Evolutionary conservation across 805 yeast genomes (phyloP).

Genomic region (Kodamaea kaohsiungensis): DNA sequence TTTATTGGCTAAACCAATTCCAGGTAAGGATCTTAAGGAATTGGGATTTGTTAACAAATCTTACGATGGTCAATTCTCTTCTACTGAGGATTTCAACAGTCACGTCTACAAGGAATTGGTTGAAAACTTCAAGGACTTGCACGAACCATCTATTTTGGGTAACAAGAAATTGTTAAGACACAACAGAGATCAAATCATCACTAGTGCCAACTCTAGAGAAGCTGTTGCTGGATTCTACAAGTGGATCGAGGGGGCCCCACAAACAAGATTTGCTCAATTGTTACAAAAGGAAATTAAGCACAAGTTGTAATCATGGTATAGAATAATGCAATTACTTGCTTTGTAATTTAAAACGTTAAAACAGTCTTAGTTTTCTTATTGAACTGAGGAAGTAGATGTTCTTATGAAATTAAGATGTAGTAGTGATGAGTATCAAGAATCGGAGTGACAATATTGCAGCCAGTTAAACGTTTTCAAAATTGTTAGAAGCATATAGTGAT

Average conservation of each 20-base stretch:
- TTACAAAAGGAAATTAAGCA: conserved; percentile 57
- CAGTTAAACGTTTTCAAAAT: too few relatives aligned
- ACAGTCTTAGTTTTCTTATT: too few relatives aligned
- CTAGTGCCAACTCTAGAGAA: conserved; percentile 62
- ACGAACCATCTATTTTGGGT: conserved; percentile 43
- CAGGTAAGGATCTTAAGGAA: conserved; percentile 54
- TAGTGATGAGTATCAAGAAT: too few relatives aligned
- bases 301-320: conserved; percentile 45
- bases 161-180: conserved; percentile 48
- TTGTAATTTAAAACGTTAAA: background rate
- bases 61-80: conserved; percentile 38
- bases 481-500: too few relatives aligned
- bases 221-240: conserved; percentile 64
- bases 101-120: conserved; percentile 36
- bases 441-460: too few relatives aligned
- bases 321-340: background rate
- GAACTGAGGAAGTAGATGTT: background rate
- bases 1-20: conserved; percentile 64
- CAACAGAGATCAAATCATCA: conserved; percentile 40
- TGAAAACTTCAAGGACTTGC: conserved; percentile 42
- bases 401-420: too few relatives aligned
- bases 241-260: conserved; percentile 77
- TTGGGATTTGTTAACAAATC: conserved; percentile 65
- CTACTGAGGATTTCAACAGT: conserved; percentile 46
- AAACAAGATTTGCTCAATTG: conserved; percentile 58